Evolutionary conservation across 2,329 filamentous ascomycete genomes (phyloP), one percentile per base, ranked within the genome.

Genomic region (Colletotrichum tanaceti): DNA sequence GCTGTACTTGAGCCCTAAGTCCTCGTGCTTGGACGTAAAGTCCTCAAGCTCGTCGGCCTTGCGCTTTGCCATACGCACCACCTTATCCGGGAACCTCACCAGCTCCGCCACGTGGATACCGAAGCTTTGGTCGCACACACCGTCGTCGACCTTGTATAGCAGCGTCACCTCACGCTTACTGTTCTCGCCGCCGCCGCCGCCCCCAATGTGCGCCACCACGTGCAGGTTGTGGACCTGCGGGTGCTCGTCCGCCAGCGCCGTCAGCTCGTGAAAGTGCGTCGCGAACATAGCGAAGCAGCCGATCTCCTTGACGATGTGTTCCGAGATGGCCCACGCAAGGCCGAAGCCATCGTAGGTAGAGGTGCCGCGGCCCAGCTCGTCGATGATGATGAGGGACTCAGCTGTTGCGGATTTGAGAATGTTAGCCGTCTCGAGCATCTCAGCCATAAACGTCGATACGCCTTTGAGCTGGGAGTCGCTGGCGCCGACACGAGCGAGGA

Each of bases 271-370:
- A 83, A 99, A 99, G 78, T 99, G 96, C 1, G 96, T 99, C 5
- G 97, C 96, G 77, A 99, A 99, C 79, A 98, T 90, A 65, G 93
- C 92, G 75, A 93, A 98, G 73, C 94, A 97, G 63, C 93, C 91
- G 69, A 99, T 98, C 77, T 98, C 94, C 68, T 91, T 93, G 76
- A 99, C 87, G 71, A 99, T 98, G 80, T 99, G 94, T 80, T 99
- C 96, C 0, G 93, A 97, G 71, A 99, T 99, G 58, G 96, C 96
- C 96, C 96, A 99, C 0, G 97, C 96, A n/a, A 99, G 88, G 44
- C 97, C 96, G 75, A 99, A 99, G 10, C 96, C 96, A 78, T 99
- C 97, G 78, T 99, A 99, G 0, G 97, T 99, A 71, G 94, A 98
- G 0, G 96, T 99, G 65, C 96, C 96, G 70, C 96, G 93, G 58